Conservation (phyloP, 805 yeast genomes). For the Danielozyma ontarioensis region DNA sequence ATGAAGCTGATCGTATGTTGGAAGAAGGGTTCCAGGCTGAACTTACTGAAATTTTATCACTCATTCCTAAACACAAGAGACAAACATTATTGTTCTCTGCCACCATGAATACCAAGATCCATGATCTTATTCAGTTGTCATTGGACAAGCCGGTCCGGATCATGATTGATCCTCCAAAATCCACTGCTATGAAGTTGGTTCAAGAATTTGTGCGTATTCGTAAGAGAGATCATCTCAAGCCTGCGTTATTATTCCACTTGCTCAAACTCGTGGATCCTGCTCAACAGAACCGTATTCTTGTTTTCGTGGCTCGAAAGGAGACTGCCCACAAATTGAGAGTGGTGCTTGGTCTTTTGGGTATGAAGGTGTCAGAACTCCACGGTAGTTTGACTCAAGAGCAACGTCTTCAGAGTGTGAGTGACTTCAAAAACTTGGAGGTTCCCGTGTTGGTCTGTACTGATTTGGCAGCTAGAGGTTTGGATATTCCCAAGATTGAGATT, state of each 20-base stretch:
- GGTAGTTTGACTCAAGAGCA: constrained; percentile 89
- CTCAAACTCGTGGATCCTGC: constrained; percentile 61
- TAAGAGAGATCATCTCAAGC: constrained; percentile 77
- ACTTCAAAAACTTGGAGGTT: constrained; percentile 75
- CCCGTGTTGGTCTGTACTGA: constrained; percentile 94
- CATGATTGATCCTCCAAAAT: constrained; percentile 95
- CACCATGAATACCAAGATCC: constrained; percentile 93
- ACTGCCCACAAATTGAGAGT: constrained; percentile 84
- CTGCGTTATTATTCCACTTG: constrained; percentile 73
- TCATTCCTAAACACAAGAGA: constrained; percentile 79
- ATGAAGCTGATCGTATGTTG: constrained; percentile 98
- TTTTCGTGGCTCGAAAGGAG: constrained; percentile 89
- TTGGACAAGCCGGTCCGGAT: constrained; percentile 87
- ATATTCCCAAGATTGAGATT: constrained; percentile 94
- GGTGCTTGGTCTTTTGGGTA: constrained; percentile 65
- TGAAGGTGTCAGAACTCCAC: constrained; percentile 74
- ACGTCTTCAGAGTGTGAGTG: constrained; percentile 77
- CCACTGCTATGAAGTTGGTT: constrained; percentile 82
- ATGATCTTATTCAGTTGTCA: constrained; percentile 80
- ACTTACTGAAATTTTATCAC: constrained; percentile 79
- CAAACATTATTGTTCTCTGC: constrained; percentile 96
- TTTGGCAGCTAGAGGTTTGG: constrained; percentile 98
- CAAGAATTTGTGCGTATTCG: constrained; percentile 96
- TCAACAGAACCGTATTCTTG: constrained; percentile 70
- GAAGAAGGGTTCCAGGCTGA: constrained; percentile 99